Evolutionary conservation across 208 protist species (phyloP).

Genomic region (Leishmania turanica): DNA sequence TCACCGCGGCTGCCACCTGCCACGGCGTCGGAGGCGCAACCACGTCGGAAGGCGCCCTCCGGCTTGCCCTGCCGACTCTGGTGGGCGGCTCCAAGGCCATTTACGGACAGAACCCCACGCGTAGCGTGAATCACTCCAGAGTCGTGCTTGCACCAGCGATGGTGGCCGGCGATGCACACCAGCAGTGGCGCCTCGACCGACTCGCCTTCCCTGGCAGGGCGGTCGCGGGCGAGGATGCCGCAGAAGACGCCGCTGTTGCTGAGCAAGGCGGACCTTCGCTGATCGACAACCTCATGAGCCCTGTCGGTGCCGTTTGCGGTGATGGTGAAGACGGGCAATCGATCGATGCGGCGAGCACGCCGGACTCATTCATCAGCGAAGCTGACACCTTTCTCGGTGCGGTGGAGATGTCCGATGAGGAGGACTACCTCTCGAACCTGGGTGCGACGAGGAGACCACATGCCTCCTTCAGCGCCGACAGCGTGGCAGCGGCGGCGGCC

Average conservation of each 20-base stretch:
- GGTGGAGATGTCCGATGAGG: neutral
- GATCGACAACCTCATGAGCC: neutral
- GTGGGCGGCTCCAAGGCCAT: neutral
- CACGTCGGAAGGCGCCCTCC: neutral
- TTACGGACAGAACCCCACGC: no score
- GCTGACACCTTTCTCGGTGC: neutral
- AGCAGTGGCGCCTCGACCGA: neutral
- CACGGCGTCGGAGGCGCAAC: neutral
- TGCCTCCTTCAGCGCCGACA: neutral
- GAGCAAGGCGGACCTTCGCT: neutral
- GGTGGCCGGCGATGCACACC: neutral
- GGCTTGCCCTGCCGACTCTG: neutral
- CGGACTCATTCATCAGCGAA: neutral
- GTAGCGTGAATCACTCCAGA: neutral
- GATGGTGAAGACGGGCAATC: neutral
- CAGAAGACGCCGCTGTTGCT: neutral
- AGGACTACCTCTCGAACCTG: slow-evolving; percentile 8
- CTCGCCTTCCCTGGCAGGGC: neutral
- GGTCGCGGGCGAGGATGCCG: neutral
- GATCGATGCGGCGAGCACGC: neutral
- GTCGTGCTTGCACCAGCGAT: neutral
- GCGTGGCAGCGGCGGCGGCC: neutral
- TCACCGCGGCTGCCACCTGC: neutral
- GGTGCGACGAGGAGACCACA: neutral
- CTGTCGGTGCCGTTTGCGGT: neutral